Conservation (phyloP, 139 green algal genomes). For the Pseudopediastrum boryanum region DNA sequence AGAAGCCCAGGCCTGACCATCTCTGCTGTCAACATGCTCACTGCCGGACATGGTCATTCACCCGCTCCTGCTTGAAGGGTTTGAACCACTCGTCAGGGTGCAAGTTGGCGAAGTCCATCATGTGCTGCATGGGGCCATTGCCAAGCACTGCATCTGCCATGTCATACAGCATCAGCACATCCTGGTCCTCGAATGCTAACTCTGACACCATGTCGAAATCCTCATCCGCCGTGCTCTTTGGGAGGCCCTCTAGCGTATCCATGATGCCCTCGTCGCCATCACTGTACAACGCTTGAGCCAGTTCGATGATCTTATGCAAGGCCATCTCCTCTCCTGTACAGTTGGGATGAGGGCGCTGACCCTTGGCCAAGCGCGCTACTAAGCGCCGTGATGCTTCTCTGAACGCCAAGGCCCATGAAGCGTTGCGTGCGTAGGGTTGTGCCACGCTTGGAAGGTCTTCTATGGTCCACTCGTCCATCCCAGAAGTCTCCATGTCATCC, state of each 20-base stretch:
- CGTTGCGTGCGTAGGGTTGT: not conserved
- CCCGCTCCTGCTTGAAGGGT: not conserved
- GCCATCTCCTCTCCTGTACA: slow-evolving; percentile 4
- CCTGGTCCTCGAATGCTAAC: not conserved
- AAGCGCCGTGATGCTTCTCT: not conserved
- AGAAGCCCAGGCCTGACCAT: too few relatives aligned
- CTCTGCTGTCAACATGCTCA: too few relatives aligned
- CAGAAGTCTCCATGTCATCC: not conserved
- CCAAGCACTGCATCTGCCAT: not conserved
- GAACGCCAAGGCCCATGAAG: not conserved
- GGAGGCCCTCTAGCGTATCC: not conserved
- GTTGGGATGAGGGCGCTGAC: not conserved
- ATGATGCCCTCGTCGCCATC: not conserved
- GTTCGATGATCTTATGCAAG: not conserved
- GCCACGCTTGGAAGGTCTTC: not conserved
- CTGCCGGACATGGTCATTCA: not conserved
- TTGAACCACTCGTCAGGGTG: slow-evolving; percentile 11
- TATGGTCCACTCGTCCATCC: too few relatives aligned
- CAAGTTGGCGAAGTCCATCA: not conserved
- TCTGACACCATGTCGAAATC: slow-evolving; percentile 2
- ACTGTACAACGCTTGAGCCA: not conserved
- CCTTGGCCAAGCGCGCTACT: not conserved
- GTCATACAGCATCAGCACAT: slow-evolving; percentile 18
- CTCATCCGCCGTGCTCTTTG: not conserved
- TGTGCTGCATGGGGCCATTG: not conserved